Evolutionary conservation across 306 rosid genomes (phyloP).

Genomic region (Mucuna pruriens): DNA sequence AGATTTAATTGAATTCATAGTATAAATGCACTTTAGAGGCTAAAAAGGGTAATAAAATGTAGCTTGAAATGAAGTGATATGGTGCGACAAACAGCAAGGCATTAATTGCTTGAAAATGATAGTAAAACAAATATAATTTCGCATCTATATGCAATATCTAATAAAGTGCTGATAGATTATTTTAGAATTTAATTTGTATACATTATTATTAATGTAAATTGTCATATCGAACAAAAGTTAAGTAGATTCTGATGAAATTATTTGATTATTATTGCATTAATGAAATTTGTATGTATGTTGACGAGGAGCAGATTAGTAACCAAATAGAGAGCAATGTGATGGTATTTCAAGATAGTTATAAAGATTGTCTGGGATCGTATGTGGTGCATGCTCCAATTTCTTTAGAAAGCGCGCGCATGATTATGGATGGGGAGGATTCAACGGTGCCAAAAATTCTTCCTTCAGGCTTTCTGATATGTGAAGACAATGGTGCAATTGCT

Average conservation of each 20-base stretch:
- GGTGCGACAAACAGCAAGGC: not conserved
- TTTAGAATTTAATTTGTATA: not conserved
- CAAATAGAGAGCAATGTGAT: constrained; percentile 45
- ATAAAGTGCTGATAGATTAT: not conserved
- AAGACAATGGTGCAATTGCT: constrained; percentile 41
- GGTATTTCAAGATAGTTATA: constrained; percentile 62
- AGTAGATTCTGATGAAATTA: too few species aligned
- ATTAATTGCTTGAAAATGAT: not conserved
- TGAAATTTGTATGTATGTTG: not conserved
- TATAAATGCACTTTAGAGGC: not conserved
- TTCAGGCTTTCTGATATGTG: constrained; percentile 58
- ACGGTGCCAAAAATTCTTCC: constrained; percentile 52
- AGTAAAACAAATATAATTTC: not conserved
- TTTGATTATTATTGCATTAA: not conserved
- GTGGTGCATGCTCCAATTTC: constrained; percentile 64
- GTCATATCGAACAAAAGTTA: too few species aligned
- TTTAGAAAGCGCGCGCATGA: constrained; percentile 4
- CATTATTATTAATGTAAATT: too few species aligned
- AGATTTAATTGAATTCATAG: not conserved
- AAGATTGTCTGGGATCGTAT: constrained; percentile 49
- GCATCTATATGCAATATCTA: not conserved
- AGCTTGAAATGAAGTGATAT: not conserved
- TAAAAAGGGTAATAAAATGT: not conserved
- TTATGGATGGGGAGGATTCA: constrained; percentile 37
- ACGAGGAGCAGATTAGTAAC: constrained; percentile 26